These are phyloP conservation scores for Lactifluus pinguis DNA, from an alignment of 768 basidiomycete genomes.

Conservation along the genomic window DNA sequence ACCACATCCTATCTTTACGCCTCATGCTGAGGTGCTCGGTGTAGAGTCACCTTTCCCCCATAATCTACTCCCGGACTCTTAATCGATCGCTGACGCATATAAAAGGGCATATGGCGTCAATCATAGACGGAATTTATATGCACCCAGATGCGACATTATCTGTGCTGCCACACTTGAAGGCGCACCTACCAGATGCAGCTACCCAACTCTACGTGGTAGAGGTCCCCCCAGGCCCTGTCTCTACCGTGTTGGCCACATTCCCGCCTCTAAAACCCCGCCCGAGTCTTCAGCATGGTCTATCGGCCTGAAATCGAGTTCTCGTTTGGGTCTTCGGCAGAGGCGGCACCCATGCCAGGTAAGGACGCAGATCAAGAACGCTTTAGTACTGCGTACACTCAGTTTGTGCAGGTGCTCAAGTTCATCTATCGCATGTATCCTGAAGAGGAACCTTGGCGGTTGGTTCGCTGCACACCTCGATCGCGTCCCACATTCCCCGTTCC, in stretches of 20 bases:
- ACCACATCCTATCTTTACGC: too few relatives aligned
- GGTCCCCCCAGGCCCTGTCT: neutral
- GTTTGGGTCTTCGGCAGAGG: neutral
- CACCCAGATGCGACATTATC: neutral
- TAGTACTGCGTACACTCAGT: neutral
- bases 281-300: neutral
- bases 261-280: neutral
- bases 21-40: too few relatives aligned
- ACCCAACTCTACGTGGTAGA: neutral
- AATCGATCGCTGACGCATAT: neutral
- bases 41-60: too few relatives aligned
- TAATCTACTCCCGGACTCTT: too few relatives aligned
- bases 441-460: neutral
- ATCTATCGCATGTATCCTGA: neutral
- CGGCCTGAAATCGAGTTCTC: neutral
- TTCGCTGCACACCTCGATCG: neutral
- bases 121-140: neutral
- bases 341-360: neutral
- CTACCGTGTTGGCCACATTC: neutral
- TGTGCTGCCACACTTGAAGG: neutral
- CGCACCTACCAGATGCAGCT: neutral
- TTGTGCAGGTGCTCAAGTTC: neutral
- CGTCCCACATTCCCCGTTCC: neutral
- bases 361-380: neutral
- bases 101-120: neutral